Evolutionary conservation across 2,329 filamentous ascomycete genomes (phyloP).

Genomic region (Coniochaeta sp.): DNA sequence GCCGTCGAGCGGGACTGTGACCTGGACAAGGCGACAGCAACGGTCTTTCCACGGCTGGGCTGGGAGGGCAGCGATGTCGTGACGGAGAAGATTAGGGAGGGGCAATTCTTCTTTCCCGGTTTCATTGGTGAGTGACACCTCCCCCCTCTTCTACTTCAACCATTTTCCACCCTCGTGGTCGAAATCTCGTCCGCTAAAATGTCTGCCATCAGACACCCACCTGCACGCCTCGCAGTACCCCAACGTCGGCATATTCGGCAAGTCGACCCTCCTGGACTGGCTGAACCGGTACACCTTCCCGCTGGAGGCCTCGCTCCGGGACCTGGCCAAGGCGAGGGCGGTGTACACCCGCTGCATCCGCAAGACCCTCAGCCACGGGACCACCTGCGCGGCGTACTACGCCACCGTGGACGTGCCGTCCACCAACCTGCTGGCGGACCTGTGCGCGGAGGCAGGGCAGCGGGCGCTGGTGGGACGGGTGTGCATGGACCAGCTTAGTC

Average conservation of each 20-base stretch:
- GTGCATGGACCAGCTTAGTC: slow-evolving; percentile 84
- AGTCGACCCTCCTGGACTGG: slow-evolving; percentile 89
- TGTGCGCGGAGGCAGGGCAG: slow-evolving; percentile 75
- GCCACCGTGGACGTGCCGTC: slow-evolving; percentile 80
- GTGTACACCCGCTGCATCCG: slow-evolving; percentile 75
- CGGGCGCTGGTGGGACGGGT: slow-evolving; percentile 85
- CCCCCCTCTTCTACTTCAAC: too few species aligned
- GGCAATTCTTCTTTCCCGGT: slow-evolving; percentile 74
- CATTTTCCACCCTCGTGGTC: too few species aligned
- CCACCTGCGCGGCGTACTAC: slow-evolving; percentile 91
- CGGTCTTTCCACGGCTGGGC: slow-evolving; percentile 31
- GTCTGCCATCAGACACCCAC: slow-evolving; percentile 70
- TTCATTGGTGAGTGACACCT: slow-evolving; percentile 58
- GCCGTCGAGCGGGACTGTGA: slow-evolving; percentile 32
- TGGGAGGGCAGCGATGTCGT: slow-evolving; percentile 33
- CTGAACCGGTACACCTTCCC: slow-evolving; percentile 92
- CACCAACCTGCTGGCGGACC: slow-evolving; percentile 83
- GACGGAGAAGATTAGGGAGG: slow-evolving; percentile 28
- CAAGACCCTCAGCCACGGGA: slow-evolving; percentile 80
- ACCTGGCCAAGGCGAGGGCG: slow-evolving; percentile 52
- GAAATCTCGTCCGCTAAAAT: too few species aligned
- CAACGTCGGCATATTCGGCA: slow-evolving; percentile 89
- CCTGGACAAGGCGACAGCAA: slow-evolving; percentile 21
- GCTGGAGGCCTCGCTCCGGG: slow-evolving; percentile 68
- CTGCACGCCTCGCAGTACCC: slow-evolving; percentile 94